phyloP scores from a whole-genome alignment of 2,329 filamentous ascomycete species.

The Venturia oleaginea region DNA sequence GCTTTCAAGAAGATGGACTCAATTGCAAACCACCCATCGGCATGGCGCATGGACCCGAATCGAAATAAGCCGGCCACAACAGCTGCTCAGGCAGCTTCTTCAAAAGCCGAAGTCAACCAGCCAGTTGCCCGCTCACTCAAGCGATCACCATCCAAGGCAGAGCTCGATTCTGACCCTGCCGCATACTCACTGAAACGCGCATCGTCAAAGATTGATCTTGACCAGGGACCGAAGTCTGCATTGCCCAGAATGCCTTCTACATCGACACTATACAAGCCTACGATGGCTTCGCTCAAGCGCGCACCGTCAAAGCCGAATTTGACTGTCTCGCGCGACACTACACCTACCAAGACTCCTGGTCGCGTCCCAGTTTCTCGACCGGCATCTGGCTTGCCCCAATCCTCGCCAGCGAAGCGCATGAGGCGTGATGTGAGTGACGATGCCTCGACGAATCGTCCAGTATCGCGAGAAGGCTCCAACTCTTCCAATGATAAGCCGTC shows the following conservation, averaged over 20 bases:
- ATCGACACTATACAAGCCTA: constrained; percentile 14
- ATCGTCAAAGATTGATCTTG: constrained; percentile 28
- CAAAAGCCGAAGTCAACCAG: constrained; percentile 40
- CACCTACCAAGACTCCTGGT: background rate
- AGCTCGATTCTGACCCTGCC: constrained; percentile 50
- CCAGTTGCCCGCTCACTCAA: constrained; percentile 38
- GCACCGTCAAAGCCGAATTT: constrained; percentile 45
- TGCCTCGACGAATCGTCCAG: constrained; percentile 54
- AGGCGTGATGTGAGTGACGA: constrained; percentile 62
- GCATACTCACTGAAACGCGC: constrained; percentile 28
- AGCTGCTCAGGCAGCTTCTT: constrained; percentile 25
- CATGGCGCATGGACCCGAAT: constrained; percentile 55
- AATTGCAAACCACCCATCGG: constrained; percentile 76
- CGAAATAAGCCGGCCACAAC: constrained; percentile 37
- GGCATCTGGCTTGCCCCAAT: constrained; percentile 16
- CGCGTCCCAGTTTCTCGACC: background rate
- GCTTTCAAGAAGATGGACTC: constrained; percentile 98
- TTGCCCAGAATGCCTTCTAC: background rate
- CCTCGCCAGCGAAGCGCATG: constrained; percentile 43
- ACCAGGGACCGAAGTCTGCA: background rate
- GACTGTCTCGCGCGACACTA: background rate
- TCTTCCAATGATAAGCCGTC: constrained; percentile 19
- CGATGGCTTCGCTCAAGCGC: constrained; percentile 38
- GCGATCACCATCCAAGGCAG: constrained; percentile 50
- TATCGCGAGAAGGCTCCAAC: constrained; percentile 38